A percentile compares a stretch with the other conserved stretches of the same genome.
These are phyloP conservation scores for Botrytis hyacinthi DNA, from an alignment of 2,329 filamentous ascomycete species.

Conservation along the genomic window DNA sequence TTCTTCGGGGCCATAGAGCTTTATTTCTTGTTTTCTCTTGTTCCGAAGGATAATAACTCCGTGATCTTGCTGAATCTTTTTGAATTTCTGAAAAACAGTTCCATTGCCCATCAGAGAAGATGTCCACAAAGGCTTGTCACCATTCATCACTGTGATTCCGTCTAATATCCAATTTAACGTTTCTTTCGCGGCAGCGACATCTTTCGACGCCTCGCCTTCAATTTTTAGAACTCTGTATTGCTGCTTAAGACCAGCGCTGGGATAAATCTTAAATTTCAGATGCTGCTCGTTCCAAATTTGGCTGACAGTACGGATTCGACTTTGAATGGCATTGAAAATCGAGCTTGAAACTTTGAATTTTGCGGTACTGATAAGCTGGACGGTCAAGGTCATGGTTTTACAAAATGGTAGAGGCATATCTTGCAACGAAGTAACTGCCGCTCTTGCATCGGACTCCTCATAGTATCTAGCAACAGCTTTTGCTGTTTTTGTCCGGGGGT, in stretches of 20 bases:
- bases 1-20: slow-evolving; percentile 3
- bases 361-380: slow-evolving; percentile 41
- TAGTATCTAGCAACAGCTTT: slow-evolving; percentile 44
- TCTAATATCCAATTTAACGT: slow-evolving; percentile 39
- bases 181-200: slow-evolving; percentile 39
- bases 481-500: slow-evolving; percentile 18
- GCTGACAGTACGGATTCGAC: slow-evolving; percentile 33
- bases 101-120: slow-evolving; percentile 29
- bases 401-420: slow-evolving; percentile 38
- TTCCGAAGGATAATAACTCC: slow-evolving; percentile 1
- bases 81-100: background rate
- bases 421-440: slow-evolving; percentile 39
- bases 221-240: slow-evolving; percentile 41
- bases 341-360: slow-evolving; percentile 42
- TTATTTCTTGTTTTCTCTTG: slow-evolving; percentile 2
- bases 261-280: slow-evolving; percentile 36
- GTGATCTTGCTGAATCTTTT: background rate
- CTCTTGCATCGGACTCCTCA: slow-evolving; percentile 41
- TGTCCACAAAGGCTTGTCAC: slow-evolving; percentile 39
- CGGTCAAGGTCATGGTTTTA: slow-evolving; percentile 38
- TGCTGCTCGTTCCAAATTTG: slow-evolving; percentile 39
- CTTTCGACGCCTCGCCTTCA: slow-evolving; percentile 39
- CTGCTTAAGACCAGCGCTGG: slow-evolving; percentile 28
- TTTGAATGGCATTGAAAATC: slow-evolving; percentile 40
- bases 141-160: slow-evolving; percentile 37